phyloP scores from a whole-genome alignment of 495 filamentous ascomycete species.

The Aspergillus carlsbadensis region DNA sequence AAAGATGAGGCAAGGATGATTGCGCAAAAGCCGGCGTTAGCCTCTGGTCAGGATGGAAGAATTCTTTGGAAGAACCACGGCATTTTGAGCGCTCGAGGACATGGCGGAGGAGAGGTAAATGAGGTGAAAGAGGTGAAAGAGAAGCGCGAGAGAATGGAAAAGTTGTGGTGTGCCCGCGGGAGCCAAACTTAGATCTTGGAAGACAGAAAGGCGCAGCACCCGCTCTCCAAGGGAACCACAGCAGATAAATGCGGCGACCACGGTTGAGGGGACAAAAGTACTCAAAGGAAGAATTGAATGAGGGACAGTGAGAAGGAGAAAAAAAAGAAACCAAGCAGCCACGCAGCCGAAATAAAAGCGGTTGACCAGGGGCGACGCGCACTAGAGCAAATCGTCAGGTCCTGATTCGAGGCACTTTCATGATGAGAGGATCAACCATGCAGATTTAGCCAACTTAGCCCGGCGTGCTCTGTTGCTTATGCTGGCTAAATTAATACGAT shows the following conservation, averaged over 20 bases:
- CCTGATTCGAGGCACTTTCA: conserved; percentile 1
- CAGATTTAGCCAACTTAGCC: background rate
- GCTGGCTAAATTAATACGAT: background rate
- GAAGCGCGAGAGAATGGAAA: background rate
- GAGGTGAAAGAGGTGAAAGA: background rate
- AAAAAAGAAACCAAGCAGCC: background rate
- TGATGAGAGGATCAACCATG: background rate
- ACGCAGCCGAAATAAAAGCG: background rate
- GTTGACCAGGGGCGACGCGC: no score
- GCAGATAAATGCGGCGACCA: background rate
- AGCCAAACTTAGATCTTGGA: conserved; percentile 1
- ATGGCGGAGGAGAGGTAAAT: background rate
- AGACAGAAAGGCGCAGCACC: background rate
- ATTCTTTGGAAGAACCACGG: background rate
- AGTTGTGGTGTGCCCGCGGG: conserved; percentile 3
- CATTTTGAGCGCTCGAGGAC: conserved; percentile 3
- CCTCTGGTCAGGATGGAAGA: conserved; percentile 5
- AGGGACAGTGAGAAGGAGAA: background rate
- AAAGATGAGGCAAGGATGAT: background rate
- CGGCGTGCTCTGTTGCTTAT: background rate
- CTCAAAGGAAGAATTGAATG: background rate
- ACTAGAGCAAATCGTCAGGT: background rate
- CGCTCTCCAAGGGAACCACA: background rate
- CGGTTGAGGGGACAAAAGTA: background rate
- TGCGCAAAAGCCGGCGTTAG: conserved; percentile 2